These are phyloP conservation scores for Fusarium nisikadoi DNA, from an alignment of 2,329 filamentous ascomycete species.

Conservation along the genomic window DNA sequence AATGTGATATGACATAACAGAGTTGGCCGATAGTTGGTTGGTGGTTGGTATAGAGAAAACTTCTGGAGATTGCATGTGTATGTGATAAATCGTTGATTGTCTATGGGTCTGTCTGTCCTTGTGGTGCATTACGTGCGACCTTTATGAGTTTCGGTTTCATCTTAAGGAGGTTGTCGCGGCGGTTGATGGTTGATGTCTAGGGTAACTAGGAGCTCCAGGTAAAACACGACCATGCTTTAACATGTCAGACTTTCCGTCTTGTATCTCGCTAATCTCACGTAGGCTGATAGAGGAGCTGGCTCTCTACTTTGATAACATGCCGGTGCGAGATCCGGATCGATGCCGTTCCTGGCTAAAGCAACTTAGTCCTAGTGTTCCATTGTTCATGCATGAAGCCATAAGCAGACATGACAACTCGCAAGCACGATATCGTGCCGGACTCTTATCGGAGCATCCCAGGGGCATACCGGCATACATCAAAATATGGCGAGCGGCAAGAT, in stretches of 20 bases:
- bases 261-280: not conserved
- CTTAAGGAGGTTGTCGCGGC: not conserved
- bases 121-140: not conserved
- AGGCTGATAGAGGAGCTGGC: no score
- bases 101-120: not conserved
- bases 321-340: not conserved
- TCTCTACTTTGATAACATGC: not conserved
- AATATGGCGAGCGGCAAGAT: not conserved
- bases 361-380: not conserved
- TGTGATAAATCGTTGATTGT: not conserved
- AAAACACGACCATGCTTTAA: not conserved
- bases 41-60: not conserved
- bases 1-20: not conserved
- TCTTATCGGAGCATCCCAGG: not conserved
- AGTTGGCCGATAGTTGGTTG: not conserved
- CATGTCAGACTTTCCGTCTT: not conserved
- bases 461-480: not conserved
- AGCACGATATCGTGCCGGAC: not conserved
- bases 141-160: not conserved
- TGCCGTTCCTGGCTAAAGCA: not conserved
- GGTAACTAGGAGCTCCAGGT: not conserved
- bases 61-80: not conserved
- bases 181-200: not conserved
- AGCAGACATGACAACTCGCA: no score
- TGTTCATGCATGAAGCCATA: not conserved